A percentile compares a stretch with the other conserved stretches of the same genome.
Evolutionary conservation across 1,284 basidiomycete genomes (phyloP).

Genomic region (Sparassis latifolia): DNA sequence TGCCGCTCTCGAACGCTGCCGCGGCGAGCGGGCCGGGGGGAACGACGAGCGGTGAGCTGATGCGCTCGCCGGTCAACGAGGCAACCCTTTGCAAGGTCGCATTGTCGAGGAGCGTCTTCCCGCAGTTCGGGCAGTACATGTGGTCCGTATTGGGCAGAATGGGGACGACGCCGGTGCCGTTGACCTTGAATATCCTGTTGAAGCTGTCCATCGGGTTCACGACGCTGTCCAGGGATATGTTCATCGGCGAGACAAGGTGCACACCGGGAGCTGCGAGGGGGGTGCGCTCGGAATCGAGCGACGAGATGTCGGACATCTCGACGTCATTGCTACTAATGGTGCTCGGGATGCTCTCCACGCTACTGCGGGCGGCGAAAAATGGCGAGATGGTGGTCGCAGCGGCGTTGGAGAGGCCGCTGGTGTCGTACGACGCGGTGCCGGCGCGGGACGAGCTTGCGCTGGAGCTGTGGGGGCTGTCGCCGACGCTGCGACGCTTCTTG

Average conservation of each 20-base stretch:
- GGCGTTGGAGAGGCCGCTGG: constrained; percentile 10
- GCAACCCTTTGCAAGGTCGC: constrained; percentile 29
- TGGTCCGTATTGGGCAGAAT: constrained; percentile 34
- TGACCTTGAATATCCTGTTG: constrained; percentile 12
- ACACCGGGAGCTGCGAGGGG: constrained; percentile 5
- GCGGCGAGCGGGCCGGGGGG: constrained; percentile 51
- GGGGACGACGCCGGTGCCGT: constrained; percentile 33
- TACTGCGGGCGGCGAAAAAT: constrained; percentile 27
- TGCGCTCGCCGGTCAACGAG: constrained; percentile 25
- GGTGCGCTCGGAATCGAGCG: constrained; percentile 14
- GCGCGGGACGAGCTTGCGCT: constrained; percentile 16
- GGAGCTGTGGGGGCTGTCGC: constrained; percentile 30
- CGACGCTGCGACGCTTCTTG: constrained; percentile 44
- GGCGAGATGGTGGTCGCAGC: constrained; percentile 15
- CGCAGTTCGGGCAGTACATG: constrained; percentile 43
- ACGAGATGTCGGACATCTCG: constrained; percentile 15
- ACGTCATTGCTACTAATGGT: constrained; percentile 21
- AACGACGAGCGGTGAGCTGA: constrained; percentile 41
- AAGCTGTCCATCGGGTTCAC: constrained; percentile 29
- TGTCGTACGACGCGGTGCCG: constrained; percentile 18
- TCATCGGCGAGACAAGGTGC: constrained; percentile 27
- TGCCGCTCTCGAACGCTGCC: constrained; percentile 56
- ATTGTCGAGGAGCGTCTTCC: constrained; percentile 35
- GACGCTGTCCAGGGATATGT: constrained; percentile 38
- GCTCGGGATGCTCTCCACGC: constrained; percentile 36